phyloP scores from a whole-genome alignment of 352 stramenopile genomes.

The Pythium scleroteichum region DNA sequence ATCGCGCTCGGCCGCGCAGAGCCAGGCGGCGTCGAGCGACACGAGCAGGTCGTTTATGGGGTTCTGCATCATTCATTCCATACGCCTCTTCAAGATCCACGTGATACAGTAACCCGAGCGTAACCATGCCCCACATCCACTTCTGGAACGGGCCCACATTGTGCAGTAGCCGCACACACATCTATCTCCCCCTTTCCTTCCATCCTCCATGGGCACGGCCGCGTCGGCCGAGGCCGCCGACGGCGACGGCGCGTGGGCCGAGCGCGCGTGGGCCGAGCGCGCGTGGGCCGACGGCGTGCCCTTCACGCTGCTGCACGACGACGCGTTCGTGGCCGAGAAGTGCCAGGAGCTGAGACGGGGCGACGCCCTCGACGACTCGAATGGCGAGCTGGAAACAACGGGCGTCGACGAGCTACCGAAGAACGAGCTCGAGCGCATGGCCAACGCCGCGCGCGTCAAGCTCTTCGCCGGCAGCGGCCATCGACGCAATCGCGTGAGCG shows the following conservation, averaged over 20 bases:
- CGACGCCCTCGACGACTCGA: constrained; percentile 22
- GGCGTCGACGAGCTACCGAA: constrained; percentile 52
- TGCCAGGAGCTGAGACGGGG: constrained; percentile 42
- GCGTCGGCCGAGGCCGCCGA: not conserved
- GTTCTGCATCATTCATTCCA: constrained; percentile 32
- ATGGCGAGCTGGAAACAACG: constrained; percentile 39
- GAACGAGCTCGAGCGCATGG: constrained; percentile 61
- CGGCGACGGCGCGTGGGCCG: constrained; percentile 1
- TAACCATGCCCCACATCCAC: too few species aligned
- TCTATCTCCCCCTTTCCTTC: too few species aligned
- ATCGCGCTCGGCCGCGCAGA: constrained; percentile 56
- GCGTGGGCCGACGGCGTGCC: constrained; percentile 41
- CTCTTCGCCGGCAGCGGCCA: constrained; percentile 33
- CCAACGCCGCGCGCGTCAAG: constrained; percentile 56
- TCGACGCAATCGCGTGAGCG: constrained; percentile 8
- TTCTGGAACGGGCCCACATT: too few species aligned
- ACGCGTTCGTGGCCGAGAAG: constrained; percentile 68
- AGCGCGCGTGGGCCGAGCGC: constrained; percentile 16
- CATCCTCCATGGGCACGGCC: constrained; percentile 12
- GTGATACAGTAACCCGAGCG: too few species aligned
- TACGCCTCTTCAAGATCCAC: not conserved
- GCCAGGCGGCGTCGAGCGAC: constrained; percentile 55
- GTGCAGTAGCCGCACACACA: too few species aligned
- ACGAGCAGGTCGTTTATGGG: constrained; percentile 29
- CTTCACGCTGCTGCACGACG: constrained; percentile 74